Percentiles rank a stretch among this genome's conserved stretches.
Conservation (phyloP, 345 rosid species). For the Noccaea caerulescens region DNA sequence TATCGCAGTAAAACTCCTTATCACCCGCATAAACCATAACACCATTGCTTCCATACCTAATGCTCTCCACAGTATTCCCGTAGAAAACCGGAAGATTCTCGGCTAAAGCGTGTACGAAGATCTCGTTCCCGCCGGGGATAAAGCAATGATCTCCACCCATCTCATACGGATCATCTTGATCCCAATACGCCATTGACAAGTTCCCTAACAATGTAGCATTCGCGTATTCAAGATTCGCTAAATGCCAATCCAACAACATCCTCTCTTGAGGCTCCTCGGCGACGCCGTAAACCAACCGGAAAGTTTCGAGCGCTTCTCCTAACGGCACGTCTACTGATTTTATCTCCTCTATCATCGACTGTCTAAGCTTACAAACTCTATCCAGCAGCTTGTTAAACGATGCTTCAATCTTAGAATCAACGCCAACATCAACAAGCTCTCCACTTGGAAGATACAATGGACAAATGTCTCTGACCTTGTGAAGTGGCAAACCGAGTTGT, state of each 20-base stretch:
- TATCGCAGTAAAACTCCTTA: conserved; percentile 79
- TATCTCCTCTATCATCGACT: conserved; percentile 92
- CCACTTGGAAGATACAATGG: conserved; percentile 91
- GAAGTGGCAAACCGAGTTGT: conserved; percentile 86
- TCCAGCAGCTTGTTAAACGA: conserved; percentile 86
- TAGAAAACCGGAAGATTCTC: conserved; percentile 88
- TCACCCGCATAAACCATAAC: conserved; percentile 71
- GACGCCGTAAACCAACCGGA: conserved; percentile 73
- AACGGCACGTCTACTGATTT: conserved; percentile 81
- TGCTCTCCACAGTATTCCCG: conserved; percentile 67
- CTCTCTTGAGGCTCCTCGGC: conserved; percentile 81
- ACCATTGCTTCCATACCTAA: conserved; percentile 81
- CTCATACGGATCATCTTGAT: conserved; percentile 98
- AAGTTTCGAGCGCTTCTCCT: conserved; percentile 89
- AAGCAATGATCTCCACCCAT: conserved; percentile 99
- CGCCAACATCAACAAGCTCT: conserved; percentile 67
- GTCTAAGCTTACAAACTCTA: conserved; percentile 95
- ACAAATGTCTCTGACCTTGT: conserved; percentile 93
- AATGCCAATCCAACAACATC: conserved; percentile 93
- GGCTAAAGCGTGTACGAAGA: conserved; percentile 82
- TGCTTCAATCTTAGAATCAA: conserved; percentile 81
- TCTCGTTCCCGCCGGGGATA: conserved; percentile 90
- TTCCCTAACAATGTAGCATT: conserved; percentile 89
- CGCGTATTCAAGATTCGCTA: conserved; percentile 90
- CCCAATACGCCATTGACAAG: conserved; percentile 95